phyloP scores from a whole-genome alignment of 805 yeast species.

The Yarrowia sp. region DNA sequence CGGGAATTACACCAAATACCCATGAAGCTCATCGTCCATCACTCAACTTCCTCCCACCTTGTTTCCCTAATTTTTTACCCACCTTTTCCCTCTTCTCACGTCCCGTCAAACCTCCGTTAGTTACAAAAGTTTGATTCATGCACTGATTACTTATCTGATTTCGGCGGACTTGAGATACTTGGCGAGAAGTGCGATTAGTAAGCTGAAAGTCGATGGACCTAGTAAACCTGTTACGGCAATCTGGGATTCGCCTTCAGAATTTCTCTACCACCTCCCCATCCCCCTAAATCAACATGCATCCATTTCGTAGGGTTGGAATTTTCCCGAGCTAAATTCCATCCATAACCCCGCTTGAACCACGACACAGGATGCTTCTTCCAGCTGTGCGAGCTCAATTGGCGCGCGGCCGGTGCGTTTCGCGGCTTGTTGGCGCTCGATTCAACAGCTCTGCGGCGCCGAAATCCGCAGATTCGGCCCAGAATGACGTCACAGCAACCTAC shows the following conservation, averaged over 20 bases:
- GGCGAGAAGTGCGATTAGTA: too few species aligned
- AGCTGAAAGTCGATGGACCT: not conserved
- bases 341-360: not conserved
- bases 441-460: not conserved
- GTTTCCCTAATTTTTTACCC: too few species aligned
- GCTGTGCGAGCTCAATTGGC: conserved; percentile 1
- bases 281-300: too few species aligned
- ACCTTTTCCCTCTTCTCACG: too few species aligned
- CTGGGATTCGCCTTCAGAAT: not conserved
- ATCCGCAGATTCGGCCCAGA: not conserved
- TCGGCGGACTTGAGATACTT: too few species aligned
- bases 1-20: too few species aligned
- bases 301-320: not conserved
- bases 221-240: not conserved
- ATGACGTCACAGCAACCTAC: conserved; percentile 42
- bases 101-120: too few species aligned
- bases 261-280: too few species aligned
- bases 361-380: not conserved
- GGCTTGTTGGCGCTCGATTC: not conserved
- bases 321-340: conserved; percentile 1
- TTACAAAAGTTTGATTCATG: not conserved
- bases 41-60: too few species aligned
- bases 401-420: too few species aligned
- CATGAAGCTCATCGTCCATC: too few species aligned
- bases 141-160: not conserved